These are phyloP conservation scores for Leishmania guyanensis DNA, from an alignment of 208 protist genomes.

Conservation along the genomic window DNA sequence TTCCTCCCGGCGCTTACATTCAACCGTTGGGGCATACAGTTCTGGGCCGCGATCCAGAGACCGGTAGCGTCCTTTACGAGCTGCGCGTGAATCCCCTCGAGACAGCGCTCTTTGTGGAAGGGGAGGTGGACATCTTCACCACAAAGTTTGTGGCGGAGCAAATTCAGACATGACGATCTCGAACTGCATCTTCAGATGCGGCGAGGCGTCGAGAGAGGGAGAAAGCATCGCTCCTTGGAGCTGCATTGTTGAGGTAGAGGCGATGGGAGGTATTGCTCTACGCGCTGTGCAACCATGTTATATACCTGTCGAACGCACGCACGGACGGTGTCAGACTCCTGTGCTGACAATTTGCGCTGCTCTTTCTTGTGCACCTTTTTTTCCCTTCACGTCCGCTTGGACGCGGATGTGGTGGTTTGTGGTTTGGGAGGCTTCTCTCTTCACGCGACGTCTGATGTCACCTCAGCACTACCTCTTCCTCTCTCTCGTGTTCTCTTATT, in stretches of 20 bases:
- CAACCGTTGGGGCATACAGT: constrained; percentile 48
- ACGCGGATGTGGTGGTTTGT: background rate
- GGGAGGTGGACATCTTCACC: constrained; percentile 62
- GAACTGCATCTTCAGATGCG: background rate
- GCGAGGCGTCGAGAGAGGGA: background rate
- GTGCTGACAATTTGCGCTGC: background rate
- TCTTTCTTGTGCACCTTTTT: background rate
- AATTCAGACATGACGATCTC: constrained; percentile 8
- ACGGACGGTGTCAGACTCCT: no score
- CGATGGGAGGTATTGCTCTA: background rate
- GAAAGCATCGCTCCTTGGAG: background rate
- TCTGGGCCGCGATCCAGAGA: constrained; percentile 35
- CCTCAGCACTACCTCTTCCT: background rate
- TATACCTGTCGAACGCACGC: background rate
- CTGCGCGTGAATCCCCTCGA: constrained; percentile 57
- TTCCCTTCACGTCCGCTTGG: background rate
- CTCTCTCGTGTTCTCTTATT: background rate
- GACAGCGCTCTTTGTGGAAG: constrained; percentile 66
- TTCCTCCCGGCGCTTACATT: constrained; percentile 37
- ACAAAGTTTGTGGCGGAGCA: constrained; percentile 65
- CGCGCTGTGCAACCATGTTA: background rate
- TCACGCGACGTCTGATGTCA: no score
- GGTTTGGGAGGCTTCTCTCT: background rate
- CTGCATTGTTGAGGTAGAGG: background rate
- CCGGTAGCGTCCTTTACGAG: constrained; percentile 39